Conservation (phyloP, 2,329 filamentous ascomycete species). For the Colletotrichum euphorbiae region DNA sequence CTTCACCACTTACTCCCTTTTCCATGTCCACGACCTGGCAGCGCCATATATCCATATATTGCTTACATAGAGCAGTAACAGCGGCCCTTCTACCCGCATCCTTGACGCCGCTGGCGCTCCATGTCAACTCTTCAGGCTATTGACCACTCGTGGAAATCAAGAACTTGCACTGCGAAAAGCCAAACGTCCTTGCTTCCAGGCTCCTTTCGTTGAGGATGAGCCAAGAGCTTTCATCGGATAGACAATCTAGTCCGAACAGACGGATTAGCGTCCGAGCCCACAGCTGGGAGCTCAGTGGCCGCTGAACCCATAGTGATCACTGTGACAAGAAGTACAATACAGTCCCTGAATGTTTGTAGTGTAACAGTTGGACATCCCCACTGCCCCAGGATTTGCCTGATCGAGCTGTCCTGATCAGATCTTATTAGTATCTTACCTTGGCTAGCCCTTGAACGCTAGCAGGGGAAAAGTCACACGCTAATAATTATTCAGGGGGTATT, state of each 20-base stretch:
- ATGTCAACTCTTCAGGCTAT: background rate
- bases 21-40: too few species aligned
- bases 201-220: background rate
- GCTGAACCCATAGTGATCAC: background rate
- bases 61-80: background rate
- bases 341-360: too few species aligned
- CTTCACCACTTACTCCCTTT: background rate
- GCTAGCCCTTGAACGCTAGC: too few species aligned
- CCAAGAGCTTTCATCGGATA: slow-evolving; percentile 2
- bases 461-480: too few species aligned
- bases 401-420: too few species aligned
- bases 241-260: background rate
- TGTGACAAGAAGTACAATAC: too few species aligned
- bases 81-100: background rate
- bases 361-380: too few species aligned
- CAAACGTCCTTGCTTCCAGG: too few species aligned
- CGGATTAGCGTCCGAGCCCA: background rate
- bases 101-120: background rate
- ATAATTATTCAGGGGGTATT: too few species aligned
- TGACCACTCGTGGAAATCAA: background rate
- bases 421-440: too few species aligned
- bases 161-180: background rate
- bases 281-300: background rate
- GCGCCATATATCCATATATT: too few species aligned
- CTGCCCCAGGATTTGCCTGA: too few species aligned